Evolutionary conservation across 1,139 yeast genomes (phyloP), one percentile per base, ranked within the genome.

Genomic region (Petasospora rhodanensis): DNA sequence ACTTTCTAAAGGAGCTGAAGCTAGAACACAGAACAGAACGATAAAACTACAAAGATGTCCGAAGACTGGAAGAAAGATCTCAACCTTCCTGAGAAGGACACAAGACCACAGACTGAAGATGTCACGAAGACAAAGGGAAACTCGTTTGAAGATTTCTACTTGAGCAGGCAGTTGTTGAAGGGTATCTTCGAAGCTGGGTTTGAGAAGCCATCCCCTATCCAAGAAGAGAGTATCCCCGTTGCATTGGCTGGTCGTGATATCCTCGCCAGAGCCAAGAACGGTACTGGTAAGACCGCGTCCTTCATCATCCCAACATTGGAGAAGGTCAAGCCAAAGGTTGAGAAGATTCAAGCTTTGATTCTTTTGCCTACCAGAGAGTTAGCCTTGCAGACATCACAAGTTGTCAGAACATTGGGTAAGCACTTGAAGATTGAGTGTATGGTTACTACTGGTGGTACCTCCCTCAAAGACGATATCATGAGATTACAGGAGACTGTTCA

Each of bases 361-460:
- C 71, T 87, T 55, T 93, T 86, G 19, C 96, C 96, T 43, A 87
- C 96, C 11, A 81, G 96, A 70, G 96, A 87, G 59, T 74, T 87
- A 54, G 96, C 96, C n/a, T 71, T 87, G 52, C 96, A 87, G 61
- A 93, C 97, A 9, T 85, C 96, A 14, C 97, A 91, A 61, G 98
- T 91, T 26, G 95, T 93, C 41, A 81, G 93, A 63, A 89, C 97
- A n/a, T 72, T 91, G 46, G 96, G 97, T 42, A 89, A 87, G 59
- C 97, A 91, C 62, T 68, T 91, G 61, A 91, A 89, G 22, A 69
- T 86, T 47, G 84, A 89, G 58, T 87, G 94, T 59, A 91, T 93
- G 97, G 97, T 91, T 40, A 84, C 97, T 59, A 91, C 98, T 13
- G 99, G 99, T 62, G 99, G 99, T 57, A 93, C 98, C 30, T 77